These are phyloP conservation scores for Nothophytophthora sp. DNA, from an alignment of 352 stramenopile genomes.

Conservation along the genomic window DNA sequence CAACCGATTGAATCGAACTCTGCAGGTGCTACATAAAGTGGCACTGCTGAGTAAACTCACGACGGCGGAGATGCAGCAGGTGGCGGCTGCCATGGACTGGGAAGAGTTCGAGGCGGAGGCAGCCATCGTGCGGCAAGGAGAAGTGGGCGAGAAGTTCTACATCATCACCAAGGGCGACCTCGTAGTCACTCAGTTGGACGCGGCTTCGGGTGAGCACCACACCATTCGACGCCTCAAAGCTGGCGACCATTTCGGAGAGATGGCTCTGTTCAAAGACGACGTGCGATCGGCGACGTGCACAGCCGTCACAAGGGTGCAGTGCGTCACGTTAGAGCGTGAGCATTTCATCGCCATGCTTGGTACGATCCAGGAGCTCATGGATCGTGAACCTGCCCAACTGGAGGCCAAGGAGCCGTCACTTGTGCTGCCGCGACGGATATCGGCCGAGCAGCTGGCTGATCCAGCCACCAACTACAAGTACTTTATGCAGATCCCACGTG, in stretches of 20 bases:
- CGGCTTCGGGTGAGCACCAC: conserved; percentile 39
- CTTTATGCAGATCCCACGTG: conserved; percentile 66
- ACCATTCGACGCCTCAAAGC: conserved; percentile 60
- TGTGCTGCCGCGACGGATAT: conserved; percentile 22
- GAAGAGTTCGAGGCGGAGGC: conserved; percentile 62
- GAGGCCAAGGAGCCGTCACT: conserved; percentile 4
- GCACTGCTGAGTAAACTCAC: conserved; percentile 74
- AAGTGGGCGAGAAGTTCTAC: conserved; percentile 80
- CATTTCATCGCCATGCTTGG: conserved; percentile 85
- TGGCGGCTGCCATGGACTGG: conserved; percentile 82
- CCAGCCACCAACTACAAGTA: conserved; percentile 65
- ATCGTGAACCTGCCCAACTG: conserved; percentile 46
- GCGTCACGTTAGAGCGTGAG: conserved; percentile 60
- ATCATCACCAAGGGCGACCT: conserved; percentile 81
- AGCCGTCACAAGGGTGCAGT: conserved; percentile 63
- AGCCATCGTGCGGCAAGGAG: conserved; percentile 69
- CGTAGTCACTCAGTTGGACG: conserved; percentile 59
- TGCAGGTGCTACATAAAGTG: conserved; percentile 57
- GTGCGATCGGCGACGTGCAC: conserved; percentile 91
- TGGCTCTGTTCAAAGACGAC: conserved; percentile 93
- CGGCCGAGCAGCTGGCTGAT: conserved; percentile 33
- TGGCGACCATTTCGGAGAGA: conserved; percentile 95
- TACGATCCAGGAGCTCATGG: conserved; percentile 78
- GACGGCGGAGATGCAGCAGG: conserved; percentile 61
- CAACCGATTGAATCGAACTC: conserved; percentile 53